phyloP scores from a whole-genome alignment of 495 filamentous ascomycete genomes.

The Mytilinidion resinicola region DNA sequence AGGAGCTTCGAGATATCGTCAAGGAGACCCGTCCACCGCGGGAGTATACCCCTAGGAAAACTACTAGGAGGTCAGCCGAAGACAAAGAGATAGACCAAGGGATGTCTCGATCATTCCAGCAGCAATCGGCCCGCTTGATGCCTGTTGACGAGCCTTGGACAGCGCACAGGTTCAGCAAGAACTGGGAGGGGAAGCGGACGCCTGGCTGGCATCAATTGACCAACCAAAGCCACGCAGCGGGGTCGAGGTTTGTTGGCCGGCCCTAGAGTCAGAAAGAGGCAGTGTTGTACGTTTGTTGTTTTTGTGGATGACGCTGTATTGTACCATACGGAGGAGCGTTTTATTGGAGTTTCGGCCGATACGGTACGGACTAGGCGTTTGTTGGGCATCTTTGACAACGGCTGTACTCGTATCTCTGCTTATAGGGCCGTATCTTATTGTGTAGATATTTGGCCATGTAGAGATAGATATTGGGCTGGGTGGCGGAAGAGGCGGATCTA shows the following conservation, averaged over 20 bases:
- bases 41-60: background rate
- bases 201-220: background rate
- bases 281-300: too few species aligned
- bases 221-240: background rate
- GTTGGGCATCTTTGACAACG: too few species aligned
- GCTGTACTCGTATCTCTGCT: too few species aligned
- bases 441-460: too few species aligned
- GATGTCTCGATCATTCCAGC: background rate
- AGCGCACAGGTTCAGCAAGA: background rate
- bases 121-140: background rate
- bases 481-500: too few species aligned
- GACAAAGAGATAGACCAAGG: background rate
- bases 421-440: too few species aligned
- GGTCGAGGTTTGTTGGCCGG: background rate
- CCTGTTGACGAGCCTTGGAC: conserved; percentile 1
- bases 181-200: background rate
- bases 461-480: too few species aligned
- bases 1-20: conserved; percentile 67
- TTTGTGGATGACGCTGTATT: too few species aligned
- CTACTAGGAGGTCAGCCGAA: background rate
- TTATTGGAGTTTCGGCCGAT: too few species aligned
- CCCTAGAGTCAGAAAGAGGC: background rate
- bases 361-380: too few species aligned
- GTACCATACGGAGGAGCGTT: too few species aligned
- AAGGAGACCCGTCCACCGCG: conserved; percentile 39